phyloP scores from a whole-genome alignment of 140 eudicot species.

The Anethum foeniculum region DNA sequence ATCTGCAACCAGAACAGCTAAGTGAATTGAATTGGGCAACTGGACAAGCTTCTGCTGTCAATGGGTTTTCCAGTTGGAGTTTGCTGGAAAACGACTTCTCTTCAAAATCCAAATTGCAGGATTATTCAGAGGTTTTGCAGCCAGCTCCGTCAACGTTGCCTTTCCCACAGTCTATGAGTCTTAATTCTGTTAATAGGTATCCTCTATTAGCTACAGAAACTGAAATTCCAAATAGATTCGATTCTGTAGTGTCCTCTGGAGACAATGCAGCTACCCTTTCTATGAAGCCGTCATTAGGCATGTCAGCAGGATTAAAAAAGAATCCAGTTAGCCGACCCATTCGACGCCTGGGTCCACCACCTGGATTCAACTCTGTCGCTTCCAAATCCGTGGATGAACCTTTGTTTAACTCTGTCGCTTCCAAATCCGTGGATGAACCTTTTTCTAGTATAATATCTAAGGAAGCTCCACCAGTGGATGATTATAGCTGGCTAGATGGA shows the following conservation, averaged over 20 bases:
- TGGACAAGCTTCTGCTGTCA: constrained; percentile 33
- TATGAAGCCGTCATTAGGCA: constrained; percentile 29
- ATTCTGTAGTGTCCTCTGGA: constrained; percentile 45
- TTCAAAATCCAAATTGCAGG: constrained; percentile 25
- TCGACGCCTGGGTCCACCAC: constrained; percentile 90
- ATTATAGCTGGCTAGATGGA: constrained; percentile 91
- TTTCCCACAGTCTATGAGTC: constrained; percentile 30
- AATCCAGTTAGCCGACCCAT: constrained; percentile 86
- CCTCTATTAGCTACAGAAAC: constrained; percentile 33
- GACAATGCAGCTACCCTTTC: constrained; percentile 27
- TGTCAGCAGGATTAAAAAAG: constrained; percentile 25
- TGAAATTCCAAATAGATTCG: constrained; percentile 44
- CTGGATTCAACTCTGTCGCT: constrained; percentile 62
- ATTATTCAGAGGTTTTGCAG: constrained; percentile 26
- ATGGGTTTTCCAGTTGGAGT: constrained; percentile 43
- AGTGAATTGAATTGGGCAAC: constrained; percentile 36
- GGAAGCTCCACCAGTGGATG: constrained; percentile 46
- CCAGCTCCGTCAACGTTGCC: constrained; percentile 37
- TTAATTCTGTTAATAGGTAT: constrained; percentile 20
- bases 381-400: constrained; percentile 40
- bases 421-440: constrained; percentile 39
- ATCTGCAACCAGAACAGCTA: constrained; percentile 34
- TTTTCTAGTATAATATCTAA: constrained; percentile 13
- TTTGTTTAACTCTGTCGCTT: constrained; percentile 25
- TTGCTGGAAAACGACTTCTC: constrained; percentile 35